These are phyloP conservation scores for Ciborinia camelliae DNA, from an alignment of 2,329 filamentous ascomycete species.

Conservation along the genomic window DNA sequence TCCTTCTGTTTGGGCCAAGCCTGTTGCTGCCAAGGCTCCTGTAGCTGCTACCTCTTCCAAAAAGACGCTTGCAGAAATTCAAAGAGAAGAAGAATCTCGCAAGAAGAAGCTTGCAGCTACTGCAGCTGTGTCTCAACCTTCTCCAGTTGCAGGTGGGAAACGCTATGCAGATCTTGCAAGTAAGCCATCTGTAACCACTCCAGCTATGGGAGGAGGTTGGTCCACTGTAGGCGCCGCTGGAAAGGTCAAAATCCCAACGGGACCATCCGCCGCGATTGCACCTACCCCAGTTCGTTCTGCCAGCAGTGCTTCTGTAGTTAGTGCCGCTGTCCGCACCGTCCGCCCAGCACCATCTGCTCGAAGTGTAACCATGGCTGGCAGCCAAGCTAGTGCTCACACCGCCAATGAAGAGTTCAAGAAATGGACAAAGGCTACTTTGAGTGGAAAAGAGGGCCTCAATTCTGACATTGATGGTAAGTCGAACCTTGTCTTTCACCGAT, in stretches of 20 bases:
- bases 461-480: slow-evolving; percentile 62
- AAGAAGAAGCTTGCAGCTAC: slow-evolving; percentile 64
- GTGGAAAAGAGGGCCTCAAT: slow-evolving; percentile 60
- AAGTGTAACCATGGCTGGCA: slow-evolving; percentile 46
- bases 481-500: not conserved
- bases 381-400: slow-evolving; percentile 32
- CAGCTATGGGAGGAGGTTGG: slow-evolving; percentile 66
- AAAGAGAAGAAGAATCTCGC: slow-evolving; percentile 88
- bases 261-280: slow-evolving; percentile 50
- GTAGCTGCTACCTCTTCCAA: slow-evolving; percentile 48
- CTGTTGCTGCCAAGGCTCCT: slow-evolving; percentile 42
- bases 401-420: slow-evolving; percentile 92
- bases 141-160: slow-evolving; percentile 59
- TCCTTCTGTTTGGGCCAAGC: slow-evolving; percentile 48
- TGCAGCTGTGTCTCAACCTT: slow-evolving; percentile 42
- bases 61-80: slow-evolving; percentile 93
- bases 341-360: slow-evolving; percentile 53
- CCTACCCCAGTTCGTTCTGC: slow-evolving; percentile 42
- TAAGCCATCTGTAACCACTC: slow-evolving; percentile 54
- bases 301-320: slow-evolving; percentile 30
- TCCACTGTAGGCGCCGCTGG: slow-evolving; percentile 92
- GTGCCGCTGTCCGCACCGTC: slow-evolving; percentile 38
- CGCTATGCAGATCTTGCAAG: slow-evolving; percentile 92
- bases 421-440: slow-evolving; percentile 80
- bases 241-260: slow-evolving; percentile 75